Conservation (phyloP, 2,329 filamentous ascomycete species). For the Aspergillus alliaceus region DNA sequence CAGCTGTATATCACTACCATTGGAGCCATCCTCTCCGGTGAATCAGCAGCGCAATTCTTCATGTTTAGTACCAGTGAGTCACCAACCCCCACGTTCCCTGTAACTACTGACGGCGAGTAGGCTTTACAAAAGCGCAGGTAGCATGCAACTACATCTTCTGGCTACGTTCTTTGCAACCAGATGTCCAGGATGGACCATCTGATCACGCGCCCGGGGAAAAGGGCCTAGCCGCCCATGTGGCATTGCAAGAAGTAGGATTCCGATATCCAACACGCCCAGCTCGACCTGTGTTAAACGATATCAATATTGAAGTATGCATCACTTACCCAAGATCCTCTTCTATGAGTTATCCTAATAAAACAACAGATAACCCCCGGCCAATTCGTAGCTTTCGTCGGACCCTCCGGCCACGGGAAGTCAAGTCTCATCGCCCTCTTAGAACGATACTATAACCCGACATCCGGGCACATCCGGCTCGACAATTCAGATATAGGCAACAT, state of each 20-base stretch:
- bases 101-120: background rate
- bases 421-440: slow-evolving; percentile 63
- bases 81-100: background rate
- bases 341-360: too few relatives aligned
- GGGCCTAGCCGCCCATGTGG: background rate
- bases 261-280: slow-evolving; percentile 65
- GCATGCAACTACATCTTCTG: slow-evolving; percentile 6
- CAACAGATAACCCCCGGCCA: slow-evolving; percentile 40
- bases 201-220: background rate
- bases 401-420: slow-evolving; percentile 61
- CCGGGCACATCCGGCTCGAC: slow-evolving; percentile 66
- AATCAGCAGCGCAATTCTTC: slow-evolving; percentile 66
- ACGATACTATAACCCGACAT: slow-evolving; percentile 67
- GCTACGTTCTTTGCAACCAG: slow-evolving; percentile 2
- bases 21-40: slow-evolving; percentile 65
- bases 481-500: slow-evolving; percentile 59
- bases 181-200: background rate
- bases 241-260: slow-evolving; percentile 62
- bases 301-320: slow-evolving; percentile 48
- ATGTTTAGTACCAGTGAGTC: slow-evolving; percentile 59
- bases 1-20: slow-evolving; percentile 63
- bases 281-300: slow-evolving; percentile 54
- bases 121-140: background rate
- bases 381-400: slow-evolving; percentile 60
- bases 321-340: too few relatives aligned